Evolutionary conservation across 1,284 basidiomycete species (phyloP).

Genomic region (Rhodotorula glutinis): DNA sequence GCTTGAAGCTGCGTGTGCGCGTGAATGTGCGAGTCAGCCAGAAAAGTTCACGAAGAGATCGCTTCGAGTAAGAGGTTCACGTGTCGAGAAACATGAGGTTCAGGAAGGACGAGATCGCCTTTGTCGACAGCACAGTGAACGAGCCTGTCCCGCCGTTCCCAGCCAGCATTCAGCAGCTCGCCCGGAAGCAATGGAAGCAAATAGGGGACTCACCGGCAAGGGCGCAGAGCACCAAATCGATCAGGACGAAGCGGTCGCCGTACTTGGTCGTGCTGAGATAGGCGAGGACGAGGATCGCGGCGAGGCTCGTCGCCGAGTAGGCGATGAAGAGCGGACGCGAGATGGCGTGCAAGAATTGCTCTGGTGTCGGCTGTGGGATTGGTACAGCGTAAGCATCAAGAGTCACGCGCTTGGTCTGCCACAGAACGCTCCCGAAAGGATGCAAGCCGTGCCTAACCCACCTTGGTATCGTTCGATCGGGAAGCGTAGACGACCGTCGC

Average conservation of each 20-base stretch:
- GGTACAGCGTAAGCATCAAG: neutral
- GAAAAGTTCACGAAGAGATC: conserved; percentile 48
- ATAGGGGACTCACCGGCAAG: conserved; percentile 63
- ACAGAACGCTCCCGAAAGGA: neutral
- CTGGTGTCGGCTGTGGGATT: conserved; percentile 55
- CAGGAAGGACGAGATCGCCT: conserved; percentile 82
- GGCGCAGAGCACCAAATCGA: conserved; percentile 85
- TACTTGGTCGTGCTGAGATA: conserved; percentile 58
- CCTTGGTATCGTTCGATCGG: conserved; percentile 64
- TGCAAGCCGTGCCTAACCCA: conserved; percentile 46
- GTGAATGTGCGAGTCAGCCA: neutral
- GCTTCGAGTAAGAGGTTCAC: conserved; percentile 49
- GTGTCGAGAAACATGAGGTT: conserved; percentile 70
- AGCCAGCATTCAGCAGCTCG: neutral
- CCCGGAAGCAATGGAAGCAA: neutral
- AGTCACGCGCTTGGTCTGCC: too few relatives aligned
- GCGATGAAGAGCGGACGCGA: conserved; percentile 67
- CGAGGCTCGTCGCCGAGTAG: conserved; percentile 65
- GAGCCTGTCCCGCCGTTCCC: conserved; percentile 61
- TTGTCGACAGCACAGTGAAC: conserved; percentile 91
- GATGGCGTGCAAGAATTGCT: conserved; percentile 67
- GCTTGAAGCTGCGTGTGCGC: conserved; percentile 30
- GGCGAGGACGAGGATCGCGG: conserved; percentile 43
- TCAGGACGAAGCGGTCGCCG: conserved; percentile 68
- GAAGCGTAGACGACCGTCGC: conserved; percentile 85